Base-by-base conservation (phyloP, 2,329 filamentous ascomycete genomes). In the Sporothrix humicola region DNA sequence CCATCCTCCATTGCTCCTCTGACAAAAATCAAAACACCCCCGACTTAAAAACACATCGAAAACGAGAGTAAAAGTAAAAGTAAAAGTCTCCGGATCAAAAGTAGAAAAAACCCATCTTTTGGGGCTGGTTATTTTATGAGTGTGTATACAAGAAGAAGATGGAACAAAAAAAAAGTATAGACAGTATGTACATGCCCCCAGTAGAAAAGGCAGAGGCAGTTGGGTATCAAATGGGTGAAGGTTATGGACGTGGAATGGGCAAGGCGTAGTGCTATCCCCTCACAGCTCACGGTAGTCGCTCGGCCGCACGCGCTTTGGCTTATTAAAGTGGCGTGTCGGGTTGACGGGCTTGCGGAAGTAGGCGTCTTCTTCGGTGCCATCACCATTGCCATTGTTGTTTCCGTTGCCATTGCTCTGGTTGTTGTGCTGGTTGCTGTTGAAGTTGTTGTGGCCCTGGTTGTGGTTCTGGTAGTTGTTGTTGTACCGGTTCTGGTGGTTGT, bases 331-430 rank as follows among this genome's bases (percentile, higher is more conserved):
- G 69, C 96, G 90, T 80, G 97, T 93, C 2, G 95, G 95, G 80
- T 99, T 99, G 75, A 98, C 93, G 0, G 96, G 96, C 81, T 97
- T 95, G 73, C 96, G 89, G 81, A 98, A 97, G 83, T 99, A 99
- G 7, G 96, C 93, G 74, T 94, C 93, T 73, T 97, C 94, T 73
- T 97, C 93, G 76, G 90, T 89, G 74, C 87, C 90, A 37, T 37
- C 31, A 37, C 31, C 31, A 37, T 37, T 37, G 1, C 87, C 42
- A 37, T 68, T 61, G 42, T 42, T 54, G 59, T 26, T 81, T 82
- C 44, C 69, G 17, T n/a, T 72, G 46, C 42, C 66, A 6, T 52
- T 66, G 15, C 31, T 17, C 3, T 68, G 52, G 15, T 44, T 50
- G 6, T 50, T 54, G 50, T 44, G 17, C 48, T 69, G 56, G 52